These are phyloP conservation scores for Rhizomucor miehei DNA, from an alignment of 371 early-diverging fungal species.

Conservation along the genomic window DNA sequence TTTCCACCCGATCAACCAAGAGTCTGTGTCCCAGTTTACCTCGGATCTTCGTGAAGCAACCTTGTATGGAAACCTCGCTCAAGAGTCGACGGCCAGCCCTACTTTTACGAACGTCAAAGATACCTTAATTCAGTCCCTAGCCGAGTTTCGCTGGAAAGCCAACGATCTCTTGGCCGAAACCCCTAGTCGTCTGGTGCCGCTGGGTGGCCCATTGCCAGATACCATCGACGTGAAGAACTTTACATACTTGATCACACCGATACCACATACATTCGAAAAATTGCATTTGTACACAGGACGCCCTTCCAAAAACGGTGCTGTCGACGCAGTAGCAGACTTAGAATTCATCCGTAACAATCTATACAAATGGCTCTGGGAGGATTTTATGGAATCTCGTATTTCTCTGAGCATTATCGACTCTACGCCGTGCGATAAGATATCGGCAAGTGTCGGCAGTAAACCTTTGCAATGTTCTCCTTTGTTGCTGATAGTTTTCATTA, in stretches of 20 bases:
- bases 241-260: constrained; percentile 7
- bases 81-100: background rate
- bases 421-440: too few species aligned
- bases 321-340: background rate
- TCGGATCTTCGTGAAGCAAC: background rate
- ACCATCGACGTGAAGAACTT: constrained; percentile 10
- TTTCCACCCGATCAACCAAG: constrained; percentile 6
- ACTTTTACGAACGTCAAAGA: constrained; percentile 4
- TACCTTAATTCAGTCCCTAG: constrained; percentile 4
- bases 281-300: background rate
- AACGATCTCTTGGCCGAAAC: constrained; percentile 7
- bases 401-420: constrained; percentile 9
- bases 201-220: background rate
- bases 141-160: constrained; percentile 11
- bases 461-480: too few species aligned
- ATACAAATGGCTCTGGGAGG: constrained; percentile 9
- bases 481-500: too few species aligned
- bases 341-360: constrained; percentile 6
- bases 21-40: background rate
- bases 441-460: too few species aligned
- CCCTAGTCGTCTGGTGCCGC: constrained; percentile 2
- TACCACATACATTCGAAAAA: background rate
- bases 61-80: background rate
- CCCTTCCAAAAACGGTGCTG: background rate
- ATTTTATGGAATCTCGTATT: constrained; percentile 8